Base-by-base conservation (phyloP, 2,329 filamentous ascomycete species). In the Penicillium sp. region DNA sequence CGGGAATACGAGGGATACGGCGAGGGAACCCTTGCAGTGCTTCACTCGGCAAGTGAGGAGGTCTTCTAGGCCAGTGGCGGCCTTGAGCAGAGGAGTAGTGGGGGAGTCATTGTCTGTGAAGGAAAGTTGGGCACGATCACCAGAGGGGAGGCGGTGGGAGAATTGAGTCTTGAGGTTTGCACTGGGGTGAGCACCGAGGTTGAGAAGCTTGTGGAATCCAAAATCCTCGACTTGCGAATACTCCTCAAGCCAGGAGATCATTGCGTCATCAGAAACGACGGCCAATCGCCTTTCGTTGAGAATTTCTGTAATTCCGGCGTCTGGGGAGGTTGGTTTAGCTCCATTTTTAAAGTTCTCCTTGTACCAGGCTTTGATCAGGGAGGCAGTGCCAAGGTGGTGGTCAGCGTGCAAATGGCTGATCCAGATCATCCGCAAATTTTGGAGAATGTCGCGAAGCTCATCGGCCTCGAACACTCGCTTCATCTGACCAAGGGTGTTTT, bases 341-440 rank as follows among this genome's bases (percentile, higher is more conserved):
- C 69, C 70, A 61, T 84, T n/a, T 24, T 41, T 29, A 22, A 27
- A 82, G 18, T 79, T 79, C 41, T 86, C 81, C 50, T 78, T 65
- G 60, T 90, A 85, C 90, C 92, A 96, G 5, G 89, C 89, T 65
- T 84, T 87, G 66, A 97, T 84, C n/a, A 97, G 78, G 5, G 86
- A 83, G n/a, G 84, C 81, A 1, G 86, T 89, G 27, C 94, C 94
- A 18, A 99, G 82, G 68, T 97, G 94, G 74, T 99, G 94, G 75
- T 99, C 94, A 4, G 94, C 94, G 72, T 99, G 94, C 58, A 96
- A 79, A 75, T 99, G 94, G 72, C 90, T 96, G 74, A 99, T 94
- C 85, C 91, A 96, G 58, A 99, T 87, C 62, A 86, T 84, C 50
- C 87, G 88, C 41, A 99, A 79, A 58, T 95, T 86, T 55, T 79